A percentile compares a stretch with the other conserved stretches of the same genome.
Conservation (phyloP, 345 rosid genomes). For the Noccaea bulbosa region DNA sequence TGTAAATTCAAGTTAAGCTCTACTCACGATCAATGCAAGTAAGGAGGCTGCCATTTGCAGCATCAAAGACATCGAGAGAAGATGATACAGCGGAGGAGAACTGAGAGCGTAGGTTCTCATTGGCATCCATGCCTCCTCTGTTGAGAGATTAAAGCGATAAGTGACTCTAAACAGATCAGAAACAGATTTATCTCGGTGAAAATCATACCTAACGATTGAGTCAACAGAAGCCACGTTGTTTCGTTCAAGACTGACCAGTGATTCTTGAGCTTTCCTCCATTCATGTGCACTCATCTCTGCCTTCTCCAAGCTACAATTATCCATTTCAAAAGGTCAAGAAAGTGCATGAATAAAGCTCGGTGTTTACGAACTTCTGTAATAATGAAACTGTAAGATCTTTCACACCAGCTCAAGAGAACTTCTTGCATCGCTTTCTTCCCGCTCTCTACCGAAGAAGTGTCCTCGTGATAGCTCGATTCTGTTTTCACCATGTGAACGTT, state of each 20-base stretch:
- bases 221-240: slow-evolving; percentile 83
- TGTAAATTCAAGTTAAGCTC: slow-evolving; percentile 20
- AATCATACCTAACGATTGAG: slow-evolving; percentile 79
- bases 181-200: slow-evolving; percentile 14
- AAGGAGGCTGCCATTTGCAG: slow-evolving; percentile 64
- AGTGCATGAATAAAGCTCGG: background rate
- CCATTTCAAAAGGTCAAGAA: slow-evolving; percentile 33
- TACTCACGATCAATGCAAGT: slow-evolving; percentile 81
- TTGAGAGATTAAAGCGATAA: slow-evolving; percentile 24
- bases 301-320: slow-evolving; percentile 67
- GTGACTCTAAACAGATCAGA: slow-evolving; percentile 17
- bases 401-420: slow-evolving; percentile 83
- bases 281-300: slow-evolving; percentile 76
- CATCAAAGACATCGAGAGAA: slow-evolving; percentile 65
- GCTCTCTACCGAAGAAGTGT: slow-evolving; percentile 69
- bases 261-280: slow-evolving; percentile 90
- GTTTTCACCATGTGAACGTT: slow-evolving; percentile 74
- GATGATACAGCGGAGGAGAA: slow-evolving; percentile 81
- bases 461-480: slow-evolving; percentile 71
- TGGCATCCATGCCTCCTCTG: slow-evolving; percentile 86
- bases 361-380: slow-evolving; percentile 10
- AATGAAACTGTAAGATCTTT: slow-evolving; percentile 2
- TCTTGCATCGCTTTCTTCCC: slow-evolving; percentile 82
- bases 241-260: slow-evolving; percentile 76
- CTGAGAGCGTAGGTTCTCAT: slow-evolving; percentile 59